Conservation (phyloP, 441 rosid species). For the Jatropha multifida region DNA sequence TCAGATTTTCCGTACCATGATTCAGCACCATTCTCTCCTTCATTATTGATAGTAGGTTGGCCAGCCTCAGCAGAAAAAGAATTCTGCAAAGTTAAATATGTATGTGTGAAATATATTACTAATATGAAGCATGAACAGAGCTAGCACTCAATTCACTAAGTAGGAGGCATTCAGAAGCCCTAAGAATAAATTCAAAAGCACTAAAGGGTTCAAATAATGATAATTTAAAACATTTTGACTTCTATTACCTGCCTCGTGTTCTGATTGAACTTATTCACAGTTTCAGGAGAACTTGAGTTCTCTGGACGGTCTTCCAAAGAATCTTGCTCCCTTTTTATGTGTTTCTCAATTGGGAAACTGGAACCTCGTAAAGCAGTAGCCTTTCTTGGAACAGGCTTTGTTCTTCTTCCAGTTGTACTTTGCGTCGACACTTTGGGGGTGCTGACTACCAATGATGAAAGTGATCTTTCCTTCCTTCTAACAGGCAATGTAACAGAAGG, state of each 20-base stretch:
- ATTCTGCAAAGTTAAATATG: conserved; percentile 36
- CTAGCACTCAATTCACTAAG: conserved; percentile 6
- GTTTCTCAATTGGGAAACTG: conserved; percentile 37
- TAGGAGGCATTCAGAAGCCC: not conserved
- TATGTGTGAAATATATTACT: conserved; percentile 20
- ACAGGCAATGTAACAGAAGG: conserved; percentile 43
- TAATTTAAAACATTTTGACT: conserved; percentile 4
- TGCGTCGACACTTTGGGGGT: conserved; percentile 57
- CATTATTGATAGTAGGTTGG: conserved; percentile 34
- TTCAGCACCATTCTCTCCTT: conserved; percentile 33
- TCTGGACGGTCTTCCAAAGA: conserved; percentile 39
- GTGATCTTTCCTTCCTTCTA: conserved; percentile 67
- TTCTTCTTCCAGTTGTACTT: conserved; percentile 55
- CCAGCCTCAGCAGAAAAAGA: conserved; percentile 59
- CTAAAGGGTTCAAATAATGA: not conserved
- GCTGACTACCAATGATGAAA: conserved; percentile 63
- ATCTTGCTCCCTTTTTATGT: conserved; percentile 54
- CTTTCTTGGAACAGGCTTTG: conserved; percentile 48
- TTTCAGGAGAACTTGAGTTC: conserved; percentile 51
- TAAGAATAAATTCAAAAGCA: conserved; percentile 13
- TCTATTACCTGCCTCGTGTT: conserved; percentile 47
- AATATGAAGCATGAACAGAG: conserved; percentile 28
- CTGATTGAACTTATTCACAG: conserved; percentile 31
- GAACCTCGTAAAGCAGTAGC: conserved; percentile 43
- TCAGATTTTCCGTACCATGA: conserved; percentile 49